Evolutionary conservation across 2,329 filamentous ascomycete species (phyloP), one percentile per base, ranked within the genome.

Genomic region (Allantophomopsis cytisporea): DNA sequence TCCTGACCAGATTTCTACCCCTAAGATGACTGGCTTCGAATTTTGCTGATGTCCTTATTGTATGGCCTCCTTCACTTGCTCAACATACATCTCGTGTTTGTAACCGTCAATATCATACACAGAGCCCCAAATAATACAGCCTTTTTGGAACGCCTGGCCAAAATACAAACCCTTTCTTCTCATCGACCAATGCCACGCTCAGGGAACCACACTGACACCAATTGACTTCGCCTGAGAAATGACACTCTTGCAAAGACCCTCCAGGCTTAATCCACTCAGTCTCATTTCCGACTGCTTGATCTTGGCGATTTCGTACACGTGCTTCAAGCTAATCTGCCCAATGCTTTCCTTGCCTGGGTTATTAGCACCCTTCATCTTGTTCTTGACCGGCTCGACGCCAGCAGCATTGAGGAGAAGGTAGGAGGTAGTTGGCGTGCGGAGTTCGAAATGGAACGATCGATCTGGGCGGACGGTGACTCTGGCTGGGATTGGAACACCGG

Each of bases 251-350:
- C 82, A 86, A 20, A 89, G 54, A 1, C 80, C 79, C 57, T 86
- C 69, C 39, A 88, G 60, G 36, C 73, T 70, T 51, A 85, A 57
- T 2, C 82, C 83, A 2, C 82, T 85, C 45, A 89, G 61, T 42
- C 84, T 71, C 45, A 79, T 64, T 61, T 91, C 84, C 39, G 71
- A 66, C 49, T 85, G 81, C 72, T 98, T 98, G 55, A 98, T 93
- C 69, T 85, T 88, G 48, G 91, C 91, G 61, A 98, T 96, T 65
- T 96, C 89, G 63, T 87, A 96, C 16, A 98, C 68, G 63, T 98
- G 91, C 69, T 98, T 98, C 54, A 98, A 64, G 53, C 82, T 91
- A 41, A 98, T 72, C 3, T 75, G 81, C 42, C 89, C 91, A n/a
- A 94, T 75, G 7, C 66, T 76, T 50, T 94, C 85, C 44, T 80